Base-by-base conservation (phyloP, 2,329 filamentous ascomycete genomes). In the Aspergillus quadrilineatus region DNA sequence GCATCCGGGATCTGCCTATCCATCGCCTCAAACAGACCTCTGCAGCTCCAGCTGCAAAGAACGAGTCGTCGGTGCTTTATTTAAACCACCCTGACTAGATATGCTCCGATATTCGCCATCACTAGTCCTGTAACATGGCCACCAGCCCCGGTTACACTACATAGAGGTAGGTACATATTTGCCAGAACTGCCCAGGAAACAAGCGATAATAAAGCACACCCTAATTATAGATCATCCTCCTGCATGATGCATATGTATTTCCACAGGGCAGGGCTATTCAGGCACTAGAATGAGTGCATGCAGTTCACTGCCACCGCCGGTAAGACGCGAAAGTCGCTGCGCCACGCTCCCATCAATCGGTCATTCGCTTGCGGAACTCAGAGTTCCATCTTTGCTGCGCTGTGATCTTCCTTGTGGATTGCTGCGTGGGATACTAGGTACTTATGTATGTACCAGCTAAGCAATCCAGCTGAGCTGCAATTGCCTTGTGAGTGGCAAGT, bases 201-300 rank as follows among this genome's bases (percentile, higher is more conserved):
- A 47, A 56, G 39, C 45, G 26, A 56, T 47, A 56, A 42, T 50
- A 37, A 41, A 51, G 32, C 14, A 39, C 41, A 14, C 9, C 29
- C 48, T 56, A 56, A 51, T 32, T 41, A 56, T 56, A 56, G 53
- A 48, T 43, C 42, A 51, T 51, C 41, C 22, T 45, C 37, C 37
- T 44, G 42, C 28, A 42, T 42, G 37, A 9, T 39, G 37, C 37
- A 42, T 42, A 15, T 22, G 22, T 22, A 22, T 22, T 22, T 22
- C 17, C 39, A 42, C n/a, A 17, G n/a, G 6, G 39, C n/a, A 22
- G 17, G 39, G 39, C 15, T 26, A 26, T 26, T 7, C 15, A 46
- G 43, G 14, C 30, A 9, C 28, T 46, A 34, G 44, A 17, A 44
- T 14, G 43, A 14, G 8, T 7, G n/a, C 30, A 47, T 47, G 28